phyloP scores from a whole-genome alignment of 208 protist genomes.

The Leishmania major region DNA sequence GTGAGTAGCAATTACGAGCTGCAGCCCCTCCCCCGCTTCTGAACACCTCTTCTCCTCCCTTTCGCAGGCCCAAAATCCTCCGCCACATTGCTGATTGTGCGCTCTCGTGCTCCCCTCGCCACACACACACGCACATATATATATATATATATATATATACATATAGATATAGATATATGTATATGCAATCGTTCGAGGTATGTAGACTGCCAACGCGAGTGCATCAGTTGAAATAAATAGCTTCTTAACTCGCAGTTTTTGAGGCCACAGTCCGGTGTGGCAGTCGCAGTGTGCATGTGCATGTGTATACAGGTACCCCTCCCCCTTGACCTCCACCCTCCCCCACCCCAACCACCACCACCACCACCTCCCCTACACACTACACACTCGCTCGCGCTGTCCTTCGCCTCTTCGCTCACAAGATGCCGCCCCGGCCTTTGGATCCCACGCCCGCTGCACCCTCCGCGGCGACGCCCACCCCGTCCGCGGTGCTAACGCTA shows the following conservation, averaged over 20 bases:
- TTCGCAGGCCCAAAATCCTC: background rate
- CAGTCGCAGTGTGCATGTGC: too few relatives aligned
- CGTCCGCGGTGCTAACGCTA: conserved; percentile 22
- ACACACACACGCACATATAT: too few relatives aligned
- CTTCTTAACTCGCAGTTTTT: too few relatives aligned
- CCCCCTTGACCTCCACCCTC: too few relatives aligned
- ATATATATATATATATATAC: too few relatives aligned
- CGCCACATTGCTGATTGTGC: background rate
- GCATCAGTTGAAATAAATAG: too few relatives aligned
- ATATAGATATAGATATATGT: too few relatives aligned
- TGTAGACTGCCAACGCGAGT: too few relatives aligned
- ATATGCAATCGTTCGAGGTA: too few relatives aligned
- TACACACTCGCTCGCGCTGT: background rate
- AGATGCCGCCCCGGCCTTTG: background rate
- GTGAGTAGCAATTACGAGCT: background rate
- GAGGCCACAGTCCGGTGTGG: too few relatives aligned
- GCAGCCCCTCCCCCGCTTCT: background rate
- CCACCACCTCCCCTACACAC: background rate
- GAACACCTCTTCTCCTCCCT: background rate
- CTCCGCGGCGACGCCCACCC: background rate
- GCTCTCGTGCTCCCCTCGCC: background rate
- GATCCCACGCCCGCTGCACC: background rate
- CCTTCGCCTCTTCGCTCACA: background rate
- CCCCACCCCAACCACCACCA: background rate
- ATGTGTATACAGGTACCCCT: too few relatives aligned